Conservation (phyloP, 2,329 filamentous ascomycete species). For the Xylaria sp. region DNA sequence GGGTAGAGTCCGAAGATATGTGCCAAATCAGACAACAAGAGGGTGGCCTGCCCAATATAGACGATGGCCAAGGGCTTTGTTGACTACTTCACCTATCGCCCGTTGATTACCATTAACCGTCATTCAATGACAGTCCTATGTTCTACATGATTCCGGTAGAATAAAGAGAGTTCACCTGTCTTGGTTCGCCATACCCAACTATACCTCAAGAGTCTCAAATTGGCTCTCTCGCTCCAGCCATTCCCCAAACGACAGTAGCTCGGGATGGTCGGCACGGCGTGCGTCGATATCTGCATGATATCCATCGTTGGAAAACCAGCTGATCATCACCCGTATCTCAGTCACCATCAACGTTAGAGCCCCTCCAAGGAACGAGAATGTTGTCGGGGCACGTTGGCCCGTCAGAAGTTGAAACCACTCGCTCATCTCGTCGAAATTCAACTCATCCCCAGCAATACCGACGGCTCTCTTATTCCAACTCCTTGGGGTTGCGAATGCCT, state of each 20-base stretch:
- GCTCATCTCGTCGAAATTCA: slow-evolving; percentile 44
- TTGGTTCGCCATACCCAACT: not conserved
- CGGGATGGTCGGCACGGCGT: slow-evolving; percentile 40
- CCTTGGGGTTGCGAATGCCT: slow-evolving; percentile 48
- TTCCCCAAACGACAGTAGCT: slow-evolving; percentile 41
- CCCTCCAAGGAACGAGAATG: slow-evolving; percentile 41
- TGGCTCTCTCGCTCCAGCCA: slow-evolving; percentile 42
- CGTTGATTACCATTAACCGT: not conserved
- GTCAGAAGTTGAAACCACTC: slow-evolving; percentile 38
- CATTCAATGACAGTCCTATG: not conserved
- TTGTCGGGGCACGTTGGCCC: slow-evolving; percentile 36
- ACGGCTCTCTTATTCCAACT: slow-evolving; percentile 46
- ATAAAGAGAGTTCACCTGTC: not conserved
- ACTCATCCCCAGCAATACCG: slow-evolving; percentile 52
- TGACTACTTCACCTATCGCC: not conserved
- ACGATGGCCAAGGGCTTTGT: not conserved
- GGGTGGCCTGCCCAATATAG: not conserved
- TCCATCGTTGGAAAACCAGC: slow-evolving; percentile 45
- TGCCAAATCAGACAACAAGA: too few species aligned
- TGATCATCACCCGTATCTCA: slow-evolving; percentile 43
- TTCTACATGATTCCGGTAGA: not conserved
- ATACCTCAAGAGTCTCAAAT: slow-evolving; percentile 31
- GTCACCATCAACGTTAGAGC: slow-evolving; percentile 38
- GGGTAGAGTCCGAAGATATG: too few species aligned
- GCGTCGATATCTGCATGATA: slow-evolving; percentile 42